Evolutionary conservation across 768 basidiomycete genomes (phyloP), one percentile per base, ranked within the genome.

Genomic region (Amanita rimosa): DNA sequence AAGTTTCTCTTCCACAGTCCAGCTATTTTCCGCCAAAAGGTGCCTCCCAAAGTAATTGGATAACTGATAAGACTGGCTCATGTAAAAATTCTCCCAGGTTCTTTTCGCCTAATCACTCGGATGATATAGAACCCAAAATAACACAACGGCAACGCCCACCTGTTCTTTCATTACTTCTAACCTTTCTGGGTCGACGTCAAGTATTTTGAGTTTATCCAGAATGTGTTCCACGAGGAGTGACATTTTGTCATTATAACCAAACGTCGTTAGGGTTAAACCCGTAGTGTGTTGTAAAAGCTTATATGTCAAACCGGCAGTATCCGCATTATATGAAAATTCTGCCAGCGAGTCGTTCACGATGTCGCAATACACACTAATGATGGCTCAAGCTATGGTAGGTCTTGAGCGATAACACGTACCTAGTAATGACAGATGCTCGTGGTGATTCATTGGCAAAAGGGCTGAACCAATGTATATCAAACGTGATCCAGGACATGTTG

Each of bases 161-260:
- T 89, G 79, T 63, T 97, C 90, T 59, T 84, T 86, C 61, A 93
- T 79, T 26, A 96, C 78, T 37, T 71, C 75, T 51, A 97, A 75
- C 47, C 94, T 71, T 49, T 85, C 77, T n/a, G 75, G 67, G 55
- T 79, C 71, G 24, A 94, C 70, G 54, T 74, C 67, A 43, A 92
- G 67, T 21, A 66, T 67, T 61, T 76, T 83, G 53, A 84, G 68
- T 55, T 78, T 80, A 52, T 82, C 76, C 38, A 94, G 60, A 46
- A 97, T 76, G 52, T 81, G 73, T 56, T 81, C 67, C 5, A 82
- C 73, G 34, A 98, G 74, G 2, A 85, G 78, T 6, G 78, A 67
- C 54, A 90, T 69, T 64, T 95, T 97, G 66, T 98, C 93, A 59
- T 92, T 94, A 67, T 96, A 98, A 5, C 96, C 96, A 40, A 71